Evolutionary conservation across 1,284 basidiomycete genomes (phyloP).

Genomic region (Sanguinoderma infundibulare): DNA sequence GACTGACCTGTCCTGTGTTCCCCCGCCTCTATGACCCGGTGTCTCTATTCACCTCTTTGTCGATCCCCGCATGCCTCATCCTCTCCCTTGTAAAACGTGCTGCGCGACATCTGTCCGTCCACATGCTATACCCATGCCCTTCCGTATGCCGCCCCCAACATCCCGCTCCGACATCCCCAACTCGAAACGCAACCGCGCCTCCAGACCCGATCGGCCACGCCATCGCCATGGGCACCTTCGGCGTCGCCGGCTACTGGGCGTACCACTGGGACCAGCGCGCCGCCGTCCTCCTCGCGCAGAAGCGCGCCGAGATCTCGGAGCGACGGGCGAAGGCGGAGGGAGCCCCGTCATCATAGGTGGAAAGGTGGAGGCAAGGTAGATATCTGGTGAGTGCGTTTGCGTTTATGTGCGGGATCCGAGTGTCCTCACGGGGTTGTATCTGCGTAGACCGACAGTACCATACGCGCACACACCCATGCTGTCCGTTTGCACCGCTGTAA

Average conservation of each 20-base stretch:
- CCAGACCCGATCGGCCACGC: conserved; percentile 68
- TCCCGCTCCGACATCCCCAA: neutral
- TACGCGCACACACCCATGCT: neutral
- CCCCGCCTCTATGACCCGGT: neutral
- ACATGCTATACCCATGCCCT: neutral
- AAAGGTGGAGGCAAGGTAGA: neutral
- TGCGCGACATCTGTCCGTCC: neutral
- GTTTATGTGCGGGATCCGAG: neutral
- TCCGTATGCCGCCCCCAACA: too few species aligned
- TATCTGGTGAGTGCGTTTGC: neutral
- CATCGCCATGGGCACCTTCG: conserved; percentile 69
- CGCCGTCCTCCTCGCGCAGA: conserved; percentile 60
- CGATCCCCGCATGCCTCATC: neutral
- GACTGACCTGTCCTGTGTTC: neutral
- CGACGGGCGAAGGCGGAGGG: conserved; percentile 44
- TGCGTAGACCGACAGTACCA: neutral
- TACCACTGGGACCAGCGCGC: conserved; percentile 67
- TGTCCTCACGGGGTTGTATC: neutral
- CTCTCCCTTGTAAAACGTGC: too few species aligned
- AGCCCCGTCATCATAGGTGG: conserved; percentile 22
- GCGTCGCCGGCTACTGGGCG: conserved; percentile 70
- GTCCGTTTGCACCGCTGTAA: neutral
- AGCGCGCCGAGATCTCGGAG: conserved; percentile 60
- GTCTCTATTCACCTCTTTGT: neutral
- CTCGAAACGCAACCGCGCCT: neutral